Conservation (phyloP, 768 basidiomycete genomes). For the Tricholoma terreum region DNA sequence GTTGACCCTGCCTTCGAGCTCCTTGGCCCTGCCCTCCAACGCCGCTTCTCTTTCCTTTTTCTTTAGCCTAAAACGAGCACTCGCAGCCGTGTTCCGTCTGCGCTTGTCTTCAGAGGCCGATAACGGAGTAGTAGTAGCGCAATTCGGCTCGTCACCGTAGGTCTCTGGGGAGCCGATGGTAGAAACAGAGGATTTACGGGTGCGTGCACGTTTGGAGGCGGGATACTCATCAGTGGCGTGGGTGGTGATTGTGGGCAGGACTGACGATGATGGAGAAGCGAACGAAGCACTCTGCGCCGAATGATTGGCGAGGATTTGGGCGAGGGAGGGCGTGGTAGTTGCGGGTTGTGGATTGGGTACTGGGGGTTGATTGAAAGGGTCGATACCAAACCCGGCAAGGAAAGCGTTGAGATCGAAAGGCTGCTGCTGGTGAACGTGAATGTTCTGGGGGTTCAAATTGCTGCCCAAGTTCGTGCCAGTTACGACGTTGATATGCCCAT, state of each 20-base stretch:
- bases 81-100: constrained; percentile 90
- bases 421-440: constrained; percentile 32
- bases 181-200: constrained; percentile 47
- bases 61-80: constrained; percentile 90
- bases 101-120: constrained; percentile 84
- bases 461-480: constrained; percentile 42
- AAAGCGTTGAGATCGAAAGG: constrained; percentile 39
- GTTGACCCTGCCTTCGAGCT: constrained; percentile 72
- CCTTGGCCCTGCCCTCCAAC: constrained; percentile 80
- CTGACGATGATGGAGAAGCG: constrained; percentile 21
- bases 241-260: constrained; percentile 16
- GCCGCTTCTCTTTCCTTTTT: constrained; percentile 96
- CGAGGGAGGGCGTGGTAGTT: constrained; percentile 51
- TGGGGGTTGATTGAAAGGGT: constrained; percentile 40
- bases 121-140: constrained; percentile 23
- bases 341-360: constrained; percentile 30
- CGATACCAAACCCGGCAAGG: constrained; percentile 37
- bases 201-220: constrained; percentile 53
- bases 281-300: constrained; percentile 30
- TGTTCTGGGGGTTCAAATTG: constrained; percentile 16
- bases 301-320: constrained; percentile 67
- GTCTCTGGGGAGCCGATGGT: constrained; percentile 27
- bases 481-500: constrained; percentile 59
- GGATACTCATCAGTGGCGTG: constrained; percentile 30
- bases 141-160: constrained; percentile 24